Conservation (phyloP, 2,329 filamentous ascomycete genomes). For the Neonectria sp. region DNA sequence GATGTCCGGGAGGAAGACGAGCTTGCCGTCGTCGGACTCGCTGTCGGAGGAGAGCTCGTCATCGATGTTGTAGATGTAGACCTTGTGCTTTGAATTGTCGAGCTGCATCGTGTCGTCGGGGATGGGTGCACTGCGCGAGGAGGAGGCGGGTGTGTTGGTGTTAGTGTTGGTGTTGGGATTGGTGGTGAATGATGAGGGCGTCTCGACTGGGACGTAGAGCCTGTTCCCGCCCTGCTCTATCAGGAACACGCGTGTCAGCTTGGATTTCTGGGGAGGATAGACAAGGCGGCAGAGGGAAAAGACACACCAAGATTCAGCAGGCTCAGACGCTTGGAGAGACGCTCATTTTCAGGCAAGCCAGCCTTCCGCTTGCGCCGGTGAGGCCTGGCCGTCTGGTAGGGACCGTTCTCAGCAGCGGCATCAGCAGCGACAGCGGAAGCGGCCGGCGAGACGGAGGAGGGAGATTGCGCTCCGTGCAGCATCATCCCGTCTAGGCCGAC, state of each 20-base stretch:
- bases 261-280: background rate
- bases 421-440: constrained; percentile 26
- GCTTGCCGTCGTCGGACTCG: constrained; percentile 66
- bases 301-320: constrained; percentile 83
- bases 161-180: background rate
- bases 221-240: constrained; percentile 74
- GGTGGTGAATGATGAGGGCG: constrained; percentile 49
- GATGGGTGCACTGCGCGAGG: constrained; percentile 38
- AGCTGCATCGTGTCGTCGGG: constrained; percentile 81
- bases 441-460: constrained; percentile 41
- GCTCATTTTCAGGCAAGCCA: constrained; percentile 74
- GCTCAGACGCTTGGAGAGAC: constrained; percentile 87
- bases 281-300: background rate
- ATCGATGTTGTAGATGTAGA: constrained; percentile 93
- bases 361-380: constrained; percentile 71
- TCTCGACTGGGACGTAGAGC: constrained; percentile 77
- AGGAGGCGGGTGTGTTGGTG: constrained; percentile 26
- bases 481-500: constrained; percentile 48
- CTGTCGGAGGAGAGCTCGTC: constrained; percentile 79
- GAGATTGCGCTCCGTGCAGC: constrained; percentile 54
- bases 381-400: constrained; percentile 40
- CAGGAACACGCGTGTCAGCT: constrained; percentile 24
- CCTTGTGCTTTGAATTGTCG: constrained; percentile 87
- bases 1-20: constrained; percentile 89
- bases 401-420: constrained; percentile 12